Percentiles rank a stretch among this genome's conserved stretches.
Evolutionary conservation across 371 early-diverging fungal species (phyloP).

Genomic region (Mucor irregularis): DNA sequence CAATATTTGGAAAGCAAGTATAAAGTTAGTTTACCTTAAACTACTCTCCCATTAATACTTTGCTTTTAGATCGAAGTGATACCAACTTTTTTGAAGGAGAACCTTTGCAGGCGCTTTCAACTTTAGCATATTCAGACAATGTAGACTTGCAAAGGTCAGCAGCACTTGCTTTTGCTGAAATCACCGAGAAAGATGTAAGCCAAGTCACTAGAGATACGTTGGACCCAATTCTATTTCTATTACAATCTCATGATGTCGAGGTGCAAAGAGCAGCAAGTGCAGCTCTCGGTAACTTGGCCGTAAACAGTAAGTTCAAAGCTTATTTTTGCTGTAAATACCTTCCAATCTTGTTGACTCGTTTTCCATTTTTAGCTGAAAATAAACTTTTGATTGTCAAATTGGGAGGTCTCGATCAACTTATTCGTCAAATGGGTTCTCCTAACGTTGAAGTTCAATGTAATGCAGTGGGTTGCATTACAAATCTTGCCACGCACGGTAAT

Average conservation of each 20-base stretch:
- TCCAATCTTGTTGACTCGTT: no score
- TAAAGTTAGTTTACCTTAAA: background rate
- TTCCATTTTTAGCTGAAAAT: constrained; percentile 23
- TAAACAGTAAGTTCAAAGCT: constrained; percentile 62
- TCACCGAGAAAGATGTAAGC: constrained; percentile 88
- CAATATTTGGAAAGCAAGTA: constrained; percentile 81
- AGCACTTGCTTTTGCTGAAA: constrained; percentile 90
- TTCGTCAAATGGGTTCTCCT: constrained; percentile 84
- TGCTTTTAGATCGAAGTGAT: constrained; percentile 62
- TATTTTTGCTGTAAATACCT: background rate
- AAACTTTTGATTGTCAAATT: constrained; percentile 84
- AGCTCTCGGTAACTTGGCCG: constrained; percentile 89
- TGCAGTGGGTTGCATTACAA: constrained; percentile 95
- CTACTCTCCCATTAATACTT: background rate
- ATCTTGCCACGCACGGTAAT: constrained; percentile 85
- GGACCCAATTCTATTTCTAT: constrained; percentile 80
- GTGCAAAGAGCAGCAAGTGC: constrained; percentile 90
- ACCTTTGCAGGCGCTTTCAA: constrained; percentile 80
- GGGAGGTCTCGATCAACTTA: constrained; percentile 85
- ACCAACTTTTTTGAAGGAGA: constrained; percentile 90
- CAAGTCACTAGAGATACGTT: constrained; percentile 78
- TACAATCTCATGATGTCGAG: constrained; percentile 85
- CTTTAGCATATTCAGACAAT: constrained; percentile 83
- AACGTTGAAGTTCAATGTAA: constrained; percentile 93
- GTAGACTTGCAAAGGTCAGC: constrained; percentile 88